These are phyloP conservation scores for Mycena indigotica DNA, from an alignment of 768 basidiomycete genomes.

Conservation along the genomic window DNA sequence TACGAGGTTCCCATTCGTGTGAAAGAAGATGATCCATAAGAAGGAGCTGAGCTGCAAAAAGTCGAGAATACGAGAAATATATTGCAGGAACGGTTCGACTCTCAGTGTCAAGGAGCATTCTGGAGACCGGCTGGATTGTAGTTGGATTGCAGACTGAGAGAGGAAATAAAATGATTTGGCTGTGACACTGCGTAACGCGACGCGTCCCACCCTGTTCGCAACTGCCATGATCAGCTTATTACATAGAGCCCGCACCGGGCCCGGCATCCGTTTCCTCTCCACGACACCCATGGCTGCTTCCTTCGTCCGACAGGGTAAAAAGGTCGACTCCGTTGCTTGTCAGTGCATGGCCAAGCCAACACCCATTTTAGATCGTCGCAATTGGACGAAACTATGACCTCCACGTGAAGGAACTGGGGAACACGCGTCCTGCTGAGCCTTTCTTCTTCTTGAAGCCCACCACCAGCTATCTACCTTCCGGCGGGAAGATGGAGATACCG, in stretches of 20 bases:
- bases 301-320: slow-evolving; percentile 50
- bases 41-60: too few relatives aligned
- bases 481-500: slow-evolving; percentile 86
- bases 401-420: slow-evolving; percentile 90
- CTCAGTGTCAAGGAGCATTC: too few relatives aligned
- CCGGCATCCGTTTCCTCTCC: neutral
- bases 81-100: too few relatives aligned
- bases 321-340: slow-evolving; percentile 32
- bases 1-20: too few relatives aligned
- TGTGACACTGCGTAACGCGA: too few relatives aligned
- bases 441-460: slow-evolving; percentile 99
- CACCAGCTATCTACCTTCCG: slow-evolving; percentile 76
- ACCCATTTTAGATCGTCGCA: slow-evolving; percentile 79
- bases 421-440: slow-evolving; percentile 87
- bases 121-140: too few relatives aligned
- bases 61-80: too few relatives aligned
- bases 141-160: too few relatives aligned
- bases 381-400: slow-evolving; percentile 94
- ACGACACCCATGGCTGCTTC: slow-evolving; percentile 30
- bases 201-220: too few relatives aligned
- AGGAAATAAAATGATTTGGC: too few relatives aligned
- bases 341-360: neutral
- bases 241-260: neutral
- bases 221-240: neutral
- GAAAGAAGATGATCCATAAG: too few relatives aligned